Evolutionary conservation across 1,284 basidiomycete genomes (phyloP), one percentile per base, ranked within the genome.

Genomic region (Ustilago crameri): DNA sequence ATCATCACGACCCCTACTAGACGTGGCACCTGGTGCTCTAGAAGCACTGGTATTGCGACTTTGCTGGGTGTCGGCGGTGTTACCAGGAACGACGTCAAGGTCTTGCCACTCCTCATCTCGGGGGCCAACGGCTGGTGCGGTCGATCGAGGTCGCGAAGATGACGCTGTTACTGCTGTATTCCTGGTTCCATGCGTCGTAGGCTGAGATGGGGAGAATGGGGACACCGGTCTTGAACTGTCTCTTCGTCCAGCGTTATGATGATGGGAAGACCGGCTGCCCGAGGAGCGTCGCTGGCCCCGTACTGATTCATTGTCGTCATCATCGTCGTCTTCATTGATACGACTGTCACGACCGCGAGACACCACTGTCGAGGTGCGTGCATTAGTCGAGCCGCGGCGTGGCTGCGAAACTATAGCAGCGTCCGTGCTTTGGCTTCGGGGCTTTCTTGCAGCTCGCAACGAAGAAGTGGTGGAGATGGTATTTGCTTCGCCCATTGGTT

Each of bases 41-140:
- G 15, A 37, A n/a, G 7, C 17, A 17, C n/a, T 17, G 35, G 15
- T 37, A 37, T n/a, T 32, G 32, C 30, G 49, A 34, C 17, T 18
- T 12, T 42, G 41, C 1, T n/a, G 20, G 14, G 49, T 22, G 41
- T 51, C 50, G n/a, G 50, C 50, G 20, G 41, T 32, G 30, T 30
- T 30, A 12, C 30, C 30, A 17, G 44, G 27, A 5, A 42, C 30
- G 24, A 52, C 14, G 2, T 61, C 61, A 17, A 64, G 24, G 18
- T 70, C 68, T 51, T 61, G 57, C 68, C 68, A 66, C 5, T 61
- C 68, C 14, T 65, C 68, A 4, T 71, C 68, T 56, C 49, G 40
- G 1, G 41, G n/a, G 17, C 18, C 41, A 8, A 12, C 23, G 9
- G 44, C 14, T 26, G 44, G 38, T 17, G 24, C 42, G 7, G 17